Evolutionary conservation across 306 rosid species (phyloP).

Genomic region (Prunus kanzakura): DNA sequence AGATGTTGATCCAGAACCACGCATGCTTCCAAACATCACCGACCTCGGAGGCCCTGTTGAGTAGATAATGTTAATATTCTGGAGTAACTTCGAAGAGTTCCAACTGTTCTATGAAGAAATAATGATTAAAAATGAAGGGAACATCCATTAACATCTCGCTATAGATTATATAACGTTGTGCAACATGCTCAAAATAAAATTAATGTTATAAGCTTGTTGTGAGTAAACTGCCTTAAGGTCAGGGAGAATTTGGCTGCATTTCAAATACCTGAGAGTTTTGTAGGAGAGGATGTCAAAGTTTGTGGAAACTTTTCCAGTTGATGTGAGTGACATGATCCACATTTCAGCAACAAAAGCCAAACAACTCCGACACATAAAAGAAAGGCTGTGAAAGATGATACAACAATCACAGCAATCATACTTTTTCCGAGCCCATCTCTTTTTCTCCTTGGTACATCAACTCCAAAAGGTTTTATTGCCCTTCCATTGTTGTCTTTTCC

Average conservation of each 20-base stretch:
- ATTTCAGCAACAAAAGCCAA: slow-evolving; percentile 65
- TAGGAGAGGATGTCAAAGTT: slow-evolving; percentile 37
- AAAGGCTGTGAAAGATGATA: slow-evolving; percentile 70
- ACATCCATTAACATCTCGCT: neutral
- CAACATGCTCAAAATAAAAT: too few species aligned
- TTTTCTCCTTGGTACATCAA: slow-evolving; percentile 57
- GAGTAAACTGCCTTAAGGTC: neutral
- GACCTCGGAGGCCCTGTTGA: slow-evolving; percentile 41
- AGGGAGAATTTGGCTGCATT: neutral
- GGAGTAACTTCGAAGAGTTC: neutral
- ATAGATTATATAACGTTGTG: too few species aligned
- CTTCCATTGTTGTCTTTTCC: slow-evolving; percentile 51
- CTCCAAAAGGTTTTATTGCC: slow-evolving; percentile 79
- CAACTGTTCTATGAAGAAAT: neutral
- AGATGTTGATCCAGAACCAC: slow-evolving; percentile 51
- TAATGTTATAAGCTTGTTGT: too few species aligned
- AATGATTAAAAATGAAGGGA: neutral
- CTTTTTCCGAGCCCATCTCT: slow-evolving; percentile 45
- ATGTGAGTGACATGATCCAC: slow-evolving; percentile 21
- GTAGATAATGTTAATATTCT: neutral
- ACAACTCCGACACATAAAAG: slow-evolving; percentile 54
- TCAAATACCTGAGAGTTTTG: slow-evolving; percentile 58
- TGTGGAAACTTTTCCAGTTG: slow-evolving; percentile 39
- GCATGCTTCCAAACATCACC: slow-evolving; percentile 31
- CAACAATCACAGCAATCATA: slow-evolving; percentile 48